Evolutionary conservation across 2,329 filamentous ascomycete species (phyloP).

Genomic region (Xylaria sp.): DNA sequence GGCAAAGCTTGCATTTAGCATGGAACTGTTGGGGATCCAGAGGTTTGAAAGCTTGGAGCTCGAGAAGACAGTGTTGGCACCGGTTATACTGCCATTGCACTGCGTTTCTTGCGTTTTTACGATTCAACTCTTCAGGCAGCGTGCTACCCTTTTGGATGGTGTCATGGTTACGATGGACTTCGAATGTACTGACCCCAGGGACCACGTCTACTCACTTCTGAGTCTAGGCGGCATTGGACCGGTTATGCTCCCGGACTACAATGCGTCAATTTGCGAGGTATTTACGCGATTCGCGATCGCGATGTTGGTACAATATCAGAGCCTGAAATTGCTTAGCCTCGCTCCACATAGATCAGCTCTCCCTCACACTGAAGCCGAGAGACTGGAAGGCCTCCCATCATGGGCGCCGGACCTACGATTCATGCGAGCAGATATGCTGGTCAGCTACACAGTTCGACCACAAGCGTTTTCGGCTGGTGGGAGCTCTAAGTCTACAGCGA

Average conservation of each 20-base stretch:
- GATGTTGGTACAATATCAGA: neutral
- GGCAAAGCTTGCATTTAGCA: neutral
- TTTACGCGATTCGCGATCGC: constrained; percentile 10
- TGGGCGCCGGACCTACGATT: constrained; percentile 16
- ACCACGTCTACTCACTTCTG: constrained; percentile 18
- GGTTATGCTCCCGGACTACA: constrained; percentile 7
- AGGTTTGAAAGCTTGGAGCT: neutral
- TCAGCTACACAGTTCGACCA: constrained; percentile 2
- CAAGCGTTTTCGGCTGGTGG: constrained; percentile 14
- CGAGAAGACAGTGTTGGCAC: neutral
- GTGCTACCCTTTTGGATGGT: constrained; percentile 13
- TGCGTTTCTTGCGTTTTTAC: neutral
- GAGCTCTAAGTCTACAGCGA: constrained; percentile 5
- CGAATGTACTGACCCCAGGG: constrained; percentile 8
- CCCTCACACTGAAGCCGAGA: accelerated
- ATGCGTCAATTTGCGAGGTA: neutral
- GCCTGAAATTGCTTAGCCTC: constrained; percentile 12
- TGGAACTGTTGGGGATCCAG: neutral
- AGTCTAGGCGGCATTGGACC: neutral
- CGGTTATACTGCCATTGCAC: neutral
- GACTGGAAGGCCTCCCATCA: constrained; percentile 13
- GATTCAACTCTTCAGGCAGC: neutral
- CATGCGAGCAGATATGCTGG: neutral
- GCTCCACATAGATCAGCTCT: neutral
- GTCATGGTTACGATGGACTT: neutral